These are phyloP conservation scores for Schizonepeta tenuifolia DNA, from an alignment of 257 asterid genomes.

Conservation along the genomic window DNA sequence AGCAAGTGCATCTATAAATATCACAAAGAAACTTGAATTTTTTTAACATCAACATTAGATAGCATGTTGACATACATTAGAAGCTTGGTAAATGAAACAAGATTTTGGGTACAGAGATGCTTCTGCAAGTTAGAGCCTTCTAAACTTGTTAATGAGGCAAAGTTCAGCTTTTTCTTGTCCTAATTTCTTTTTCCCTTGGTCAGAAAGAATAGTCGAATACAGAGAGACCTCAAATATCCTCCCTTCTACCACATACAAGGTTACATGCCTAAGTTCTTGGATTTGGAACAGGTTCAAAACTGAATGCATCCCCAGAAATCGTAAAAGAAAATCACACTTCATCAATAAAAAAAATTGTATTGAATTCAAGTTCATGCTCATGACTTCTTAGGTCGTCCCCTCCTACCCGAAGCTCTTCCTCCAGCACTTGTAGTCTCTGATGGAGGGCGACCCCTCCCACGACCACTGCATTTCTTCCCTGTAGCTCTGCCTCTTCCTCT, in stretches of 20 bases:
- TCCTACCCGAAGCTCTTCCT: conserved; percentile 52
- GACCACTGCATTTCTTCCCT: conserved; percentile 53
- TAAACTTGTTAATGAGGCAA: no score
- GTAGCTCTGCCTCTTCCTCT: conserved; percentile 59
- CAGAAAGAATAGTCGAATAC: conserved; percentile 35
- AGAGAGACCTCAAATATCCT: conserved; percentile 21
- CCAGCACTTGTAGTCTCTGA: conserved; percentile 41
- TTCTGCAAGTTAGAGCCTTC: neutral
- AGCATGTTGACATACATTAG: neutral
- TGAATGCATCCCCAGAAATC: conserved; percentile 38
- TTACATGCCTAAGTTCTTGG: conserved; percentile 25
- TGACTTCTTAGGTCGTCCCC: conserved; percentile 76
- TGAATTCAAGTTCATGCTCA: conserved; percentile 31
- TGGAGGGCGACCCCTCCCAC: conserved; percentile 69
- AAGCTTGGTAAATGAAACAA: neutral
- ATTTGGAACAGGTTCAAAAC: conserved; percentile 30
- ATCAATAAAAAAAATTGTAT: neutral
- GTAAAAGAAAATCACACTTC: conserved; percentile 31
- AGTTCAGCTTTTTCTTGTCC: neutral
- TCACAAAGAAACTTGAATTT: no score
- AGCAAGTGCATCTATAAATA: no score
- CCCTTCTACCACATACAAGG: conserved; percentile 36
- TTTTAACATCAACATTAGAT: no score
- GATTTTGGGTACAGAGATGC: neutral
- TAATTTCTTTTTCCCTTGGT: neutral